Evolutionary conservation across 1,284 basidiomycete species (phyloP).

Genomic region (Stereum hirsutum): DNA sequence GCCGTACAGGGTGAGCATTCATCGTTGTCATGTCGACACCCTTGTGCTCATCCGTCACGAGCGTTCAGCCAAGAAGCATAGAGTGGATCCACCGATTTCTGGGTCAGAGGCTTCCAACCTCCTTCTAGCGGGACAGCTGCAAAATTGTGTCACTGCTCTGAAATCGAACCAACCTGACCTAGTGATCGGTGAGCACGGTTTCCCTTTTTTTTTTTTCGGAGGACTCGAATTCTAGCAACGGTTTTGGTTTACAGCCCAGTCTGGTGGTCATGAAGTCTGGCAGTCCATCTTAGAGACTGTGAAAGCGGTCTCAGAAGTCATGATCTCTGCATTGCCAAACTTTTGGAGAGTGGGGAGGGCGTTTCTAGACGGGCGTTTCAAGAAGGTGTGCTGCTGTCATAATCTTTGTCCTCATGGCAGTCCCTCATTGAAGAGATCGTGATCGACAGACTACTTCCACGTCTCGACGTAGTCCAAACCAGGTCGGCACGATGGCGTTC

Average conservation of each 20-base stretch:
- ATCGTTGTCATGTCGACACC: conserved; percentile 2
- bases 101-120: conserved; percentile 30
- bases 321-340: conserved; percentile 71
- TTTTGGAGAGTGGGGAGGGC: conserved; percentile 92
- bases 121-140: conserved; percentile 45
- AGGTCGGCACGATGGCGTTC: conserved; percentile 85
- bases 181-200: conserved; percentile 50
- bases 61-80: conserved; percentile 33
- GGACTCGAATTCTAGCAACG: neutral
- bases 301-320: conserved; percentile 61
- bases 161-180: conserved; percentile 58
- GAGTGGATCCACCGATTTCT: conserved; percentile 23
- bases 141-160: conserved; percentile 44
- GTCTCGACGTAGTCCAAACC: conserved; percentile 65
- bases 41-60: conserved; percentile 5
- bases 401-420: neutral
- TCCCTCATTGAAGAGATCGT: neutral
- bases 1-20: conserved; percentile 43
- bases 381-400: conserved; percentile 53
- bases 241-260: conserved; percentile 20
- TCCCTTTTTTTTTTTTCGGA: neutral
- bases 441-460: conserved; percentile 17
- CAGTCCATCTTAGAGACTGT: conserved; percentile 66
- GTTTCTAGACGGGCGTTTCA: conserved; percentile 89
- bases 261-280: conserved; percentile 73